Evolutionary conservation across 148 eudicot species (phyloP).

Genomic region (Persicaria maculosa): DNA sequence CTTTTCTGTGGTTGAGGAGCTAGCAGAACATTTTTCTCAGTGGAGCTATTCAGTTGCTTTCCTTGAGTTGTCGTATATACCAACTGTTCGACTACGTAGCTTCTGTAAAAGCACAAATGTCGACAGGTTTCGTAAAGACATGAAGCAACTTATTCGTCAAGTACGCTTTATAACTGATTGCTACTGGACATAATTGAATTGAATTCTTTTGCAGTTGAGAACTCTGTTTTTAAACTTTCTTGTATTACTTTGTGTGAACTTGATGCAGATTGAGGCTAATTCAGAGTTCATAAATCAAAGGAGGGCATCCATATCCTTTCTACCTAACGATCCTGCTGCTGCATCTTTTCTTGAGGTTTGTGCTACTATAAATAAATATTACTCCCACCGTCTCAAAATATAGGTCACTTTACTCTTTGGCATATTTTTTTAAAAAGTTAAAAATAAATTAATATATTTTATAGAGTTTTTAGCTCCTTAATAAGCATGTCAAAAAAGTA

Average conservation of each 20-base stretch:
- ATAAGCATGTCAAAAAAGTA: too few species aligned
- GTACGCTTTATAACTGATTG: conserved; percentile 24
- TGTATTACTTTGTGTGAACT: background rate
- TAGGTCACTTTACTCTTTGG: too few species aligned
- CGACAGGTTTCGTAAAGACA: conserved; percentile 81
- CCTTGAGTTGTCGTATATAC: conserved; percentile 82
- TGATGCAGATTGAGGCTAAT: conserved; percentile 72
- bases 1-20: conserved; percentile 73
- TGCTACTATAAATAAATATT: background rate
- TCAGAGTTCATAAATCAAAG: conserved; percentile 62
- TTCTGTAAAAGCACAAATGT: conserved; percentile 84
- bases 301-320: conserved; percentile 49
- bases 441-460: too few species aligned
- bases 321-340: conserved; percentile 85
- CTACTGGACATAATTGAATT: background rate
- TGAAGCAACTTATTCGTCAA: conserved; percentile 75
- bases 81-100: conserved; percentile 62
- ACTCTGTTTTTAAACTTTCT: background rate
- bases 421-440: too few species aligned
- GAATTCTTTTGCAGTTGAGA: background rate
- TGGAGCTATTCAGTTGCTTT: conserved; percentile 95
- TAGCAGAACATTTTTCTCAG: conserved; percentile 83
- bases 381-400: background rate
- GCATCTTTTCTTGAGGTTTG: conserved; percentile 73
- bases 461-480: too few species aligned